Conservation (phyloP, 129 eudicot species). For the Saposhnikovia divaricata region DNA sequence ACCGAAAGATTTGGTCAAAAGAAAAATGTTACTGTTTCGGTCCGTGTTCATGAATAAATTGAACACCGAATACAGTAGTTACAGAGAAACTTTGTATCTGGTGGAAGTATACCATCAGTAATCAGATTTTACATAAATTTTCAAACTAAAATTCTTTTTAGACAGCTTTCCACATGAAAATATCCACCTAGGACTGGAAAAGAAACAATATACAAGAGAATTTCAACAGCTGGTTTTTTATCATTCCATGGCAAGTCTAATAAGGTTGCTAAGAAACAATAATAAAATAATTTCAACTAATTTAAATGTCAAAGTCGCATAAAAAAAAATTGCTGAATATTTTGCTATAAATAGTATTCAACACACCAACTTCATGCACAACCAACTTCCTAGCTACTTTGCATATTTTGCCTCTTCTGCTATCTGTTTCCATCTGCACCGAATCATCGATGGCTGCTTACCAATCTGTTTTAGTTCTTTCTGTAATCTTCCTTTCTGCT, state of each 20-base stretch:
- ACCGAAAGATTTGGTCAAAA: neutral
- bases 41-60: neutral
- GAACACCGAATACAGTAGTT: neutral
- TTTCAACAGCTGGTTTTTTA: neutral
- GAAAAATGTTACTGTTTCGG: neutral
- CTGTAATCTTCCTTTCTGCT: conserved; percentile 26
- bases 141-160: neutral
- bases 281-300: neutral
- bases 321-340: neutral
- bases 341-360: neutral
- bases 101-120: neutral
- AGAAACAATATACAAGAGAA: neutral
- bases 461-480: conserved; percentile 17
- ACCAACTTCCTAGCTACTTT: conserved; percentile 24
- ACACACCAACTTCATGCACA: conserved; percentile 30
- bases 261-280: neutral
- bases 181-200: neutral
- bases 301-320: neutral
- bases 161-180: neutral
- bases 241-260: neutral
- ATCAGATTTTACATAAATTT: neutral
- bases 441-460: conserved; percentile 29
- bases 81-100: neutral
- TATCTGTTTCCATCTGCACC: neutral
- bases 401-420: conserved; percentile 1